Evolutionary conservation across 192 early-diverging fungal genomes (phyloP).

Genomic region (Backusella sp.): DNA sequence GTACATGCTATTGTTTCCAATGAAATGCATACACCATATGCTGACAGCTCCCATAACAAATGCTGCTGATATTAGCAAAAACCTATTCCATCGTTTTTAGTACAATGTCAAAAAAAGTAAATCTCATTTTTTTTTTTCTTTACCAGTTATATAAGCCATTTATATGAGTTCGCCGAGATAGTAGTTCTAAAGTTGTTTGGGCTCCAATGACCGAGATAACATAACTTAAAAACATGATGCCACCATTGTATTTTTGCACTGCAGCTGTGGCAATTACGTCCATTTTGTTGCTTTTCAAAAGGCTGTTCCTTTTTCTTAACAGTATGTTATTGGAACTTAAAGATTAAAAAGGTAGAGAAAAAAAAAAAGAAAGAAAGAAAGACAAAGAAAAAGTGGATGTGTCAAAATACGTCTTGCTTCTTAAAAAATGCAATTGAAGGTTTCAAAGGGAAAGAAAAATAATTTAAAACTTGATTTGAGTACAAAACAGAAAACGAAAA

Average conservation of each 20-base stretch:
- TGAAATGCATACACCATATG: constrained; percentile 47
- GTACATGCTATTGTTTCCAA: constrained; percentile 36
- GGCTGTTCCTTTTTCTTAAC: too few relatives aligned
- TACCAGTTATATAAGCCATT: constrained; percentile 34
- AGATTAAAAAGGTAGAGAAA: neutral
- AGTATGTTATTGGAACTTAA: neutral
- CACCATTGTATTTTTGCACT: constrained; percentile 23
- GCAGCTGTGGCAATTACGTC: neutral
- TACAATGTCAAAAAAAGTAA: neutral
- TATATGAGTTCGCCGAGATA: constrained; percentile 35
- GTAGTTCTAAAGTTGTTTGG: constrained; percentile 40
- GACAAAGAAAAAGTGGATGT: neutral
- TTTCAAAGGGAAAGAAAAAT: neutral
- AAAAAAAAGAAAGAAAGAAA: neutral
- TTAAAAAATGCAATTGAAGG: neutral
- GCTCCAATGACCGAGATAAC: constrained; percentile 37
- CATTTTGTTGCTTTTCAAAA: neutral
- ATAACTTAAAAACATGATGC: constrained; percentile 35
- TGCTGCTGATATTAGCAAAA: constrained; percentile 33
- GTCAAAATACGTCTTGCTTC: neutral
- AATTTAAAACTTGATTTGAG: neutral
- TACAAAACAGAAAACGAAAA: neutral
- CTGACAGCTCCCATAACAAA: constrained; percentile 42
- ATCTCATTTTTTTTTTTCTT: neutral
- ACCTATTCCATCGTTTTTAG: constrained; percentile 19